Evolutionary conservation across 2,329 filamentous ascomycete genomes (phyloP).

Genomic region (Aspergillus fumigatiaffinis): DNA sequence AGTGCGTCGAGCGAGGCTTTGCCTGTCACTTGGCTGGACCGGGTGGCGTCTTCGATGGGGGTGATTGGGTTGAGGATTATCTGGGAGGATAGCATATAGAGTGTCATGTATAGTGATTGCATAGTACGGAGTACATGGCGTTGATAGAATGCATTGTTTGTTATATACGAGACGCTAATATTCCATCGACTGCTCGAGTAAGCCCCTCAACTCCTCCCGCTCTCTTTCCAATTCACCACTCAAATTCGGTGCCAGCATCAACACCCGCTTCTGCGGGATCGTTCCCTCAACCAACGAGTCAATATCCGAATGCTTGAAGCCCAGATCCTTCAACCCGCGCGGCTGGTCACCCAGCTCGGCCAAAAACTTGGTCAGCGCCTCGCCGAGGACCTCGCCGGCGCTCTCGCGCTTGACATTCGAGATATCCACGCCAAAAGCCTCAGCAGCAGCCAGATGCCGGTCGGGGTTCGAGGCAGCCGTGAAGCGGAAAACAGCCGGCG

Average conservation of each 20-base stretch:
- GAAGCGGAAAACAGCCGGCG: constrained; percentile 90
- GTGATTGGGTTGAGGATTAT: constrained; percentile 23
- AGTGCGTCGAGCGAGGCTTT: constrained; percentile 9
- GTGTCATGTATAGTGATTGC: no score
- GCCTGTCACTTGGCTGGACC: constrained; percentile 28
- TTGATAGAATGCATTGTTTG: no score
- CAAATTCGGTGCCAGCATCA: constrained; percentile 86
- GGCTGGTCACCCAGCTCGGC: constrained; percentile 86
- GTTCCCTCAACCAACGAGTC: constrained; percentile 89
- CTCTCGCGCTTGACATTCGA: constrained; percentile 82
- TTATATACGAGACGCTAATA: constrained; percentile 36
- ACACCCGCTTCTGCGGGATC: constrained; percentile 81
- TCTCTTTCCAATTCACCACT: constrained; percentile 65
- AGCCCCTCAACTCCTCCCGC: constrained; percentile 63
- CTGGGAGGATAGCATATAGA: no score
- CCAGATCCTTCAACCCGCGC: constrained; percentile 74
- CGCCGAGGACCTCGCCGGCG: constrained; percentile 81
- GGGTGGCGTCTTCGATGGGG: constrained; percentile 32
- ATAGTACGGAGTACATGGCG: no score
- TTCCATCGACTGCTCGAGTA: constrained; percentile 64
- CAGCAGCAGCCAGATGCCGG: constrained; percentile 82
- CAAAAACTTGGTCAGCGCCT: constrained; percentile 78
- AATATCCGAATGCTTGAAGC: constrained; percentile 71
- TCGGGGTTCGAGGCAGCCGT: constrained; percentile 89
- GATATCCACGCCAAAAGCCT: constrained; percentile 86